A percentile compares a stretch with the other conserved stretches of the same genome.
Conservation (phyloP, 164 flowering plant species). For the Aristolochia californica region DNA sequence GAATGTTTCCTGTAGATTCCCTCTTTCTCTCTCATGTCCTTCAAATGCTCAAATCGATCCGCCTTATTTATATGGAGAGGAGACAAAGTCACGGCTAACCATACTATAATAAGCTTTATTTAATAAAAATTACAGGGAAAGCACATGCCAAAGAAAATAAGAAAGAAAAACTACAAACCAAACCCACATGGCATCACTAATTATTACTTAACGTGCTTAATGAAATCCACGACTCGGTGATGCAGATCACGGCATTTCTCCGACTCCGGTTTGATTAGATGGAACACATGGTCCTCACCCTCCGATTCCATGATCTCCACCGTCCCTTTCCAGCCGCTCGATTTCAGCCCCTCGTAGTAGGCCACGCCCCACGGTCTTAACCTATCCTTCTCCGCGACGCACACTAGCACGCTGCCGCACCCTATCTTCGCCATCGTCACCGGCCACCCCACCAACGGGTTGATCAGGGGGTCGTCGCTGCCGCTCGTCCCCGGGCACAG, state of each 20-base stretch:
- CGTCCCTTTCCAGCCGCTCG: slow-evolving; percentile 10
- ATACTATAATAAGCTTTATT: too few relatives aligned
- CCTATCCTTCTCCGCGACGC: slow-evolving; percentile 7
- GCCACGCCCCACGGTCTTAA: slow-evolving; percentile 5
- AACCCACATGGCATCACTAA: too few relatives aligned
- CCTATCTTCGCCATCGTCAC: background rate
- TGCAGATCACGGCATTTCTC: background rate
- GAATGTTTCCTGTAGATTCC: too few relatives aligned
- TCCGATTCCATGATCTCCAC: slow-evolving; percentile 8
- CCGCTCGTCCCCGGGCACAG: slow-evolving; percentile 6
- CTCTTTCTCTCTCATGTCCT: too few relatives aligned
- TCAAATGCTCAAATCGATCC: too few relatives aligned
- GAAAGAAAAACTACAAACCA: too few relatives aligned
- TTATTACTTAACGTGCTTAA: background rate
- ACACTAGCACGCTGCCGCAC: slow-evolving; percentile 5
- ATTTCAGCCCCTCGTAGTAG: background rate
- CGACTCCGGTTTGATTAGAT: background rate
- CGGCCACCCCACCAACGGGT: slow-evolving; percentile 1
- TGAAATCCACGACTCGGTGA: slow-evolving; percentile 4
- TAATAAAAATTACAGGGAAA: too few relatives aligned
- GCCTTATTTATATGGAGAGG: too few relatives aligned
- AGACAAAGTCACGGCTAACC: too few relatives aligned
- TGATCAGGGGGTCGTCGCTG: slow-evolving; percentile 2
- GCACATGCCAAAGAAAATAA: too few relatives aligned
- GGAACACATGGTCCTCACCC: slow-evolving; percentile 12